Base-by-base conservation (phyloP, 2,329 filamentous ascomycete species). In the Thielaviopsis musarum region DNA sequence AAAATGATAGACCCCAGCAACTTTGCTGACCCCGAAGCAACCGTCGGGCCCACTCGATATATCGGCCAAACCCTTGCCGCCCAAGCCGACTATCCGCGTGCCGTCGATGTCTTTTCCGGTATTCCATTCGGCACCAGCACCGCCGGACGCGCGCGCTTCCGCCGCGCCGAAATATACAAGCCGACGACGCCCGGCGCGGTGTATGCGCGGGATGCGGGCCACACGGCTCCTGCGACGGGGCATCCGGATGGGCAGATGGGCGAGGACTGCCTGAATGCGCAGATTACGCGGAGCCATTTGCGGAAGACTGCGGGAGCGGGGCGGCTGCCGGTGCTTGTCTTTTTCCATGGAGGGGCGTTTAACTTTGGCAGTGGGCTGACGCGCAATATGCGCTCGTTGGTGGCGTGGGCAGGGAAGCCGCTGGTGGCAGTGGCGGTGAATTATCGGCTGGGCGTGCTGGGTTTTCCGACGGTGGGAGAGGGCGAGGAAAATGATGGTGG, bases 381-480 rank as follows among this genome's bases (percentile, higher is more conserved):
- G 70, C 75, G 84, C 60, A 77, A 86, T 66, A 79, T 84, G 63
- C 76, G 75, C 0, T 78, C 78, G 41, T 80, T 87, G 69, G 77
- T 84, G 15, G 74, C 77, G 5, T 84, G 78, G 71, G 70, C 75
- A 2, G 69, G 71, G 26, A 66, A 70, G 52, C 76, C 77, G 10
- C 70, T 86, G 57, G 72, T 87, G 51, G 79, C 73, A 38, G 74
- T 84, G 56, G 78, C 74, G 67, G 78, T 84, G 67, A 80, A 79
- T 69, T 82, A 87, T 68, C 76, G 85, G 10, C 75, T 87, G 55
- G 81, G 82, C 2, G 77, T 80, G 5, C 73, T 88, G 66, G 87
- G 87, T 0, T 89, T 91, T 69, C 69, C 88, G 28, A 72, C 74
- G 15, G 75, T 75, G 38, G 49, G 71, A 74, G 30, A 34, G 30